Evolutionary conservation across 1,284 basidiomycete species (phyloP), one percentile per base, ranked within the genome.

Genomic region (Heterobasidion annosum): DNA sequence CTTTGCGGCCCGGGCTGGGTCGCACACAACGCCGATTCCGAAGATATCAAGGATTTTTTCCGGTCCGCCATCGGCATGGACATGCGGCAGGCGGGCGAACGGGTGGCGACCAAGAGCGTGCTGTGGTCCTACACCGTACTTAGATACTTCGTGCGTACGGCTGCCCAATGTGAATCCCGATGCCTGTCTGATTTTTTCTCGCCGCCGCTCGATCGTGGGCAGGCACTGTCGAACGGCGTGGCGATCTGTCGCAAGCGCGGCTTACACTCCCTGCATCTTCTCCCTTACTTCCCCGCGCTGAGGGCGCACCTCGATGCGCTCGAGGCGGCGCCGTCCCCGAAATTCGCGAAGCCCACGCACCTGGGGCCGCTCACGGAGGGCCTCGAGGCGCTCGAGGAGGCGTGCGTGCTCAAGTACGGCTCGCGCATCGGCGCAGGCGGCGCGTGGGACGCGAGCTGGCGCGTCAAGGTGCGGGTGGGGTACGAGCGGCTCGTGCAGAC

Each of bases 41-140:
- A 86, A 55, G 83, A 83, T 54, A 73, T 86, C 64, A 86, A 84
- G 60, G 83, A 86, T 60, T 86, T 84, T 64, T 81, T 86, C 65
- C 73, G 85, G 18, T 72, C 78, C 1, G 76, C 74, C 49, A 77
- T 87, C 57, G 75, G 76, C 54, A 86, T 87, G 84, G 85, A 87
- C 63, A 73, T 87, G 66, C 74, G 84, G 25, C 81, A 87, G 64
- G 82, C 82, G 0, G 84, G 84, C 12, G 84, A 87, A 59, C 75
- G 84, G 32, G 83, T 85, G 18, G 85, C 85, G 13, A 85, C 85
- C 9, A 87, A 86, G 72, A 85, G 82, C 61, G 81, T 86, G 9
- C 67, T 87, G 53, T 87, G 84, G 84, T 83, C 82, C 1, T 87
- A 87, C 67, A 87, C 83, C 1, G 83, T 83, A 35, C 68, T 87